Conservation (phyloP, 2,329 filamentous ascomycete genomes). For the Davidsoniella australis region DNA sequence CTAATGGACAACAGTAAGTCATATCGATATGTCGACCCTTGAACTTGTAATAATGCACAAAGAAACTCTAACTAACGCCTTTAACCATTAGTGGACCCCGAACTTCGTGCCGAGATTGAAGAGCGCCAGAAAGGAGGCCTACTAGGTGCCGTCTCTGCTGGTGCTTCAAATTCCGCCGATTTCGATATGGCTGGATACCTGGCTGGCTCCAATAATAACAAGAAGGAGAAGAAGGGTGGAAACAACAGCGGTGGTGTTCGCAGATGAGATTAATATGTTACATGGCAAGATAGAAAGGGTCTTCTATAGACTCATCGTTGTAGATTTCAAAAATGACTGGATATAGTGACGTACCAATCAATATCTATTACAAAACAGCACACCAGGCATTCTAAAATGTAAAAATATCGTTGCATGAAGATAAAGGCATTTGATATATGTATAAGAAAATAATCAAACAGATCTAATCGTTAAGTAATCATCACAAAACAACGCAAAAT, state of each 20-base stretch:
- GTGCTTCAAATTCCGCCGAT: conserved; percentile 23
- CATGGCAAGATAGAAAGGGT: not conserved
- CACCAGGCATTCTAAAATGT: not conserved
- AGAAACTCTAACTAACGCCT: conserved; percentile 12
- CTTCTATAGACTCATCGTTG: not conserved
- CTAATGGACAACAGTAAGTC: conserved; percentile 83
- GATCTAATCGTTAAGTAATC: not conserved
- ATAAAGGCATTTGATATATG: not conserved
- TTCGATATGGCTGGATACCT: conserved; percentile 50
- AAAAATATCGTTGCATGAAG: not conserved
- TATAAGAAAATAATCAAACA: conserved; percentile 1
- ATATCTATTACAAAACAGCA: not conserved
- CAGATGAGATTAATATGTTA: conserved; percentile 15
- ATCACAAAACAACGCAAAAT: not conserved
- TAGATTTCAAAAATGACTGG: not conserved
- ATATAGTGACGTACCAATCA: not conserved
- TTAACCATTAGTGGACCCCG: conserved; percentile 65
- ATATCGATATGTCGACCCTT: not conserved
- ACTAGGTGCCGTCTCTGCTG: conserved; percentile 46
- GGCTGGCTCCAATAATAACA: conserved; percentile 31
- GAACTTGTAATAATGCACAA: not conserved
- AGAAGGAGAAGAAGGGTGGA: conserved; percentile 19
- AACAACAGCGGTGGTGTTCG: conserved; percentile 20
- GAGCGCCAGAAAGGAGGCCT: conserved; percentile 64
- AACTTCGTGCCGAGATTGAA: conserved; percentile 83